Evolutionary conservation across 306 rosid species (phyloP).

Genomic region (Quercus wislizeni): DNA sequence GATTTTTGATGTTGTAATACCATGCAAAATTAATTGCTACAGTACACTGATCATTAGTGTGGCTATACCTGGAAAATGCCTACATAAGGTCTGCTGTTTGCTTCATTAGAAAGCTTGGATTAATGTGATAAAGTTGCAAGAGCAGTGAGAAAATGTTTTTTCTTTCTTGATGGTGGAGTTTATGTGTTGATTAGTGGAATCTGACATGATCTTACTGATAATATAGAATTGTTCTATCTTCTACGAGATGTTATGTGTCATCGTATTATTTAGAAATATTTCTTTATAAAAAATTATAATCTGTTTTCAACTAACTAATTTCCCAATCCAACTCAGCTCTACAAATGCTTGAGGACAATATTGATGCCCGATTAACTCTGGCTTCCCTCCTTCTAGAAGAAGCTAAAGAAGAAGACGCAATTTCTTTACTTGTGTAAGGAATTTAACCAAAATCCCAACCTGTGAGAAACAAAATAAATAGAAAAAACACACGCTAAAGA

Average conservation of each 20-base stretch:
- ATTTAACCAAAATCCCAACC: too few relatives aligned
- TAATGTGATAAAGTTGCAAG: not conserved
- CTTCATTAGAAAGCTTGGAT: not conserved
- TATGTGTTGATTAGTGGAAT: not conserved
- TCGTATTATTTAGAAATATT: not conserved
- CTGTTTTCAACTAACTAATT: conserved; percentile 17
- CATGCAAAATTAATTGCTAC: not conserved
- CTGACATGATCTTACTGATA: not conserved
- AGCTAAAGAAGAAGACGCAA: conserved; percentile 72
- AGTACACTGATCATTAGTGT: not conserved
- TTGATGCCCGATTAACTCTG: conserved; percentile 70
- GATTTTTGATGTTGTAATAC: too few relatives aligned
- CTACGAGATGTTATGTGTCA: not conserved
- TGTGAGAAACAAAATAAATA: too few relatives aligned
- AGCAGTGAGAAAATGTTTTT: not conserved
- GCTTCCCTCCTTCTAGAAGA: conserved; percentile 88
- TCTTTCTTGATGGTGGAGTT: not conserved
- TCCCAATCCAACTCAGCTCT: conserved; percentile 50
- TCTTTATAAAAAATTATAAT: not conserved
- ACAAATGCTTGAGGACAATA: conserved; percentile 53
- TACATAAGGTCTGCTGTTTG: not conserved
- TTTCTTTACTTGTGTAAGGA: conserved; percentile 37
- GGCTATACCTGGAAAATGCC: not conserved
- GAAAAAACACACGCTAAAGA: too few relatives aligned
- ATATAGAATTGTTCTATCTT: not conserved